Base-by-base conservation (phyloP, 2,329 filamentous ascomycete species). In the Xylaria sp. region DNA sequence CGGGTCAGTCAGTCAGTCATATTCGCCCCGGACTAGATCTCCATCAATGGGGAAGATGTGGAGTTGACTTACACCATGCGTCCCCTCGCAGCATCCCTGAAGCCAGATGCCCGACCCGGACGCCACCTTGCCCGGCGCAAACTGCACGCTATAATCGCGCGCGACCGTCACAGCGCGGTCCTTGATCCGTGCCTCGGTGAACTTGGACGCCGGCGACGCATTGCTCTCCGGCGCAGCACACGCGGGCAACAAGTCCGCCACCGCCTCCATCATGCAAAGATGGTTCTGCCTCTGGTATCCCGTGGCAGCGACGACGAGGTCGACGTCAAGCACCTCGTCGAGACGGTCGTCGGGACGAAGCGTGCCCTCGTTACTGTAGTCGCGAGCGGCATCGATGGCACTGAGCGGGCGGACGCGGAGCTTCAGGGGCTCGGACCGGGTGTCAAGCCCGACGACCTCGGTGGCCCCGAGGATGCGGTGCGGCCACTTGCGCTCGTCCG, bases 71-170 rank as follows among this genome's bases (percentile, higher is more conserved):
- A 93, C 89, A 55, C 93, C 93, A 72, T 97, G 93, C 29, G 92
- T 96, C 57, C 81, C 85, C 77, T 97, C 92, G 70, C 92, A 95
- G 76, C 92, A 97, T 26, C 93, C 93, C 72, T 97, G 94, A 64
- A 97, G 78, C 88, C 90, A 97, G 54, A 97, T 80, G 2, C 92
- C 92, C 13, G 91, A 88, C 41, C 87, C 84, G 0, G 80, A 69
- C n/a, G 85, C 81, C 29, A 97, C 88, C 44, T 82, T 79, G 24
- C 83, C 86, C 1, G 82, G 76, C 44, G 83, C 79, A 69, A 95
- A 91, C 54, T 86, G 76, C 44, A 97, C 84, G 47, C 81, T 81
- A 72, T 97, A 97, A 70, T 97, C 84, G 48, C 93, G 83, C 26
- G 79, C 79, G 1, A 96, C 89, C 16, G 52, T 59, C 13, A 69